Base-by-base conservation (phyloP, 495 filamentous ascomycete species). In the Stereocaulon alpinum region DNA sequence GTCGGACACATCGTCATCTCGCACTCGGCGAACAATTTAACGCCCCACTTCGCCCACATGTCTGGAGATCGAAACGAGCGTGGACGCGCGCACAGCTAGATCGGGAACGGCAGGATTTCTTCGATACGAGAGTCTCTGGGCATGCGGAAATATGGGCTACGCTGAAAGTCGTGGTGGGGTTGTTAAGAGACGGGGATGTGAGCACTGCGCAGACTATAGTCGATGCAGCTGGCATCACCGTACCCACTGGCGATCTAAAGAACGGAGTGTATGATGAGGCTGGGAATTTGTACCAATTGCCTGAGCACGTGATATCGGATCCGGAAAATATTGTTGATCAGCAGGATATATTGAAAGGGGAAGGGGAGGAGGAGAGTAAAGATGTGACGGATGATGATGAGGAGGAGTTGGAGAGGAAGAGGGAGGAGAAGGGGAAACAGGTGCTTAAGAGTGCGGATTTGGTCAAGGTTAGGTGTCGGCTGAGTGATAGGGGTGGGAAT, bases 101-200 rank as follows among this genome's bases (percentile, higher is more conserved):
- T 49, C 73, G 68, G 34, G 78, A 79, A 58, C 74, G 80, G 32
- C 68, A 70, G 27, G 88, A 88, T 59, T 93, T 90, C 72, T 93
- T 89, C 63, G 86, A 91, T 56, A 97, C 91, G 3, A 74, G 88
- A 37, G 87, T 93, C 4, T 85, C 85, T 6, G 89, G 90, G 11
- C 77, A 81, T 6, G 61, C 77, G 15, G 88, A 95, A 64, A 76
- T 91, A 43, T 97, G 91, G 91, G 79, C 78, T 42, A 86, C 88
- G 1, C 61, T 95, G 12, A 77, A 77, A 30, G 72, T 81, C 0
- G 87, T 84, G 0, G 72, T 87, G 15, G 80, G 87, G 56, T 70
- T 87, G 18, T 64, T 94, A 63, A 84, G 82, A 70, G 63, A 66
- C 3, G 72, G 69, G 11, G 79, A 86, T n/a, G 63, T 89, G 4